Evolutionary conservation across 2,329 filamentous ascomycete genomes (phyloP), one percentile per base, ranked within the genome.

Genomic region (Verticillium dahliae): DNA sequence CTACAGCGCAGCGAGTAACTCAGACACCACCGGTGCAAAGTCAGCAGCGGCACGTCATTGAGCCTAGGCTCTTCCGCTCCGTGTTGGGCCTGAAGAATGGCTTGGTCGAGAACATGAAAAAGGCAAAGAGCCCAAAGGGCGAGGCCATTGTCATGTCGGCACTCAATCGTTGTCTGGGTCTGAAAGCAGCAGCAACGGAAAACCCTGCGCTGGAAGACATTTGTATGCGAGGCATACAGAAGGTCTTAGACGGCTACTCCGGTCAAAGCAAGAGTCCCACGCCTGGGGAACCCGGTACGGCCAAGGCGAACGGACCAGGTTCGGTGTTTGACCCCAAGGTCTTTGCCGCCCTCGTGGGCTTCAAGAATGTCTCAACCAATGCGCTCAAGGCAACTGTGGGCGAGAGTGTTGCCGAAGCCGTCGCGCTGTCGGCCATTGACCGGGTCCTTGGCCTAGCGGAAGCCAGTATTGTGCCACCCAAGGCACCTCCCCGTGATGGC

Each of bases 91-190:
- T 84, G 68, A 81, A 80, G 66, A 76, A 77, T 11, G 78, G 80
- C 10, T 72, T 83, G 15, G 73, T 78, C 11, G 74, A 77, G 59
- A 80, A 80, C 61, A 73, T 83, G 52, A 74, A 74, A 58, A 78
- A 76, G 63, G 75, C 76, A 1, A 73, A 74, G 14, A 73, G 74
- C 13, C 75, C 76, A 33, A 74, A 76, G 61, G 73, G 79, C 15
- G 76, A 81, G 61, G 78, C 76, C 31, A 77, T 82, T 31, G 78
- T 82, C 62, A 81, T 82, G 75, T 82, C 80, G 6, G 81, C 81
- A 13, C 72, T 84, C 63, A 83, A 82, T 64, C 80, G 80, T 33
- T 80, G 77, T 55, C 70, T 83, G 10, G 80, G 80, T 0, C 74
- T 84, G 56, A 77, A 81, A 63, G 74, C 74, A 31, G 73, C 74